Conservation (phyloP, 73 alveolate genomes). For the Uronychia setigera region DNA sequence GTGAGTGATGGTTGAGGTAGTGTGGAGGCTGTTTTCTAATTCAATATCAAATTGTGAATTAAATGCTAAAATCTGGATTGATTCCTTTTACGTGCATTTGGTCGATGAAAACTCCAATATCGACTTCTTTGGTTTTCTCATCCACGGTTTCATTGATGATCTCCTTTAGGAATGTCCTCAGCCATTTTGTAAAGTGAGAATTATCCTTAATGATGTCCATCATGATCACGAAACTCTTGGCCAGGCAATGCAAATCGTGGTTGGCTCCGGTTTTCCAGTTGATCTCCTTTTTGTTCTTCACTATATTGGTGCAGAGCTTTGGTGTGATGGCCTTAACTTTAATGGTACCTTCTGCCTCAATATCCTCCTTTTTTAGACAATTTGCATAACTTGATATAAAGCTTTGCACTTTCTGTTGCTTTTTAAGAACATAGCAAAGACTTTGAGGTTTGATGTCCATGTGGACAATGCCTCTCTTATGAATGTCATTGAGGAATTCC, state of each 20-base stretch:
- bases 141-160: neutral
- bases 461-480: neutral
- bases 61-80: neutral
- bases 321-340: neutral
- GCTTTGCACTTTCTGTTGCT: neutral
- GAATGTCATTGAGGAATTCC: neutral
- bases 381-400: neutral
- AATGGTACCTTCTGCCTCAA: neutral
- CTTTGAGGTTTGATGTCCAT: neutral
- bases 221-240: neutral
- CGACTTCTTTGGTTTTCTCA: neutral
- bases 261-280: neutral
- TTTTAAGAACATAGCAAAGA: neutral
- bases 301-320: neutral
- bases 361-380: neutral
- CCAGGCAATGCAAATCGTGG: neutral
- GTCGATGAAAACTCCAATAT: neutral
- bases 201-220: neutral
- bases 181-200: neutral
- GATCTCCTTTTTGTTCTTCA: neutral
- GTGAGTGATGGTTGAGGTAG: constrained; percentile 4
- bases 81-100: neutral
- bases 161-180: neutral
- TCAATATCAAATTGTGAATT: neutral
- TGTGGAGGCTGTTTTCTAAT: neutral